Evolutionary conservation across 176 grass and related monocot species (phyloP).

Genomic region (Oryza rufipogon): DNA sequence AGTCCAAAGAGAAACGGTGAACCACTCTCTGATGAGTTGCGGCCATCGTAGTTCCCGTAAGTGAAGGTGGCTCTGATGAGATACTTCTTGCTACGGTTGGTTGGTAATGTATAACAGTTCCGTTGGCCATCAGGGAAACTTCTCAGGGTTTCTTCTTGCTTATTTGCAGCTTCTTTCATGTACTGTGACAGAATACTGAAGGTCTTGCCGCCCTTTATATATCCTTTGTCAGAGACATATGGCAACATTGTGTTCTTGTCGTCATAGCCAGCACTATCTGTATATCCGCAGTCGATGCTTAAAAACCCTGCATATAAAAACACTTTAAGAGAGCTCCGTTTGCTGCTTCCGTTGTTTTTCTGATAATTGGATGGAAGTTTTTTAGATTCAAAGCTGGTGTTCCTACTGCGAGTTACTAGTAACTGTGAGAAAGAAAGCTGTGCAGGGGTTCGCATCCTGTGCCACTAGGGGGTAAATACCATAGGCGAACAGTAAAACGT

Average conservation of each 20-base stretch:
- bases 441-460: too few relatives aligned
- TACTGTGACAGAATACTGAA: background rate
- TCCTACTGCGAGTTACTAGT: too few relatives aligned
- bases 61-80: background rate
- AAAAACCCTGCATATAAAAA: background rate
- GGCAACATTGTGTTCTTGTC: background rate
- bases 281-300: background rate
- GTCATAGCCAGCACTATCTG: background rate
- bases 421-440: too few relatives aligned
- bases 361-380: too few relatives aligned
- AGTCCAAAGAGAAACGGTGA: slow-evolving; percentile 6
- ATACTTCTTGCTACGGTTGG: background rate
- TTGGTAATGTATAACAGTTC: slow-evolving; percentile 27
- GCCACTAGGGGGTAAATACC: too few relatives aligned
- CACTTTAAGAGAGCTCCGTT: too few relatives aligned
- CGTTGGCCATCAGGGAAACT: slow-evolving; percentile 18
- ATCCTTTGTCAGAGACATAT: background rate
- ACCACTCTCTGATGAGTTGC: background rate
- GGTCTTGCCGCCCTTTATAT: background rate
- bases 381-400: too few relatives aligned
- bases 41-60: slow-evolving; percentile 15
- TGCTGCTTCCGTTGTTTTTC: too few relatives aligned
- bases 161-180: fast-evolving
- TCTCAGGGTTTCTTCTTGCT: background rate
- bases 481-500: too few relatives aligned